Conservation (phyloP, 2,329 filamentous ascomycete genomes). For the Sordariomycetes sp. region DNA sequence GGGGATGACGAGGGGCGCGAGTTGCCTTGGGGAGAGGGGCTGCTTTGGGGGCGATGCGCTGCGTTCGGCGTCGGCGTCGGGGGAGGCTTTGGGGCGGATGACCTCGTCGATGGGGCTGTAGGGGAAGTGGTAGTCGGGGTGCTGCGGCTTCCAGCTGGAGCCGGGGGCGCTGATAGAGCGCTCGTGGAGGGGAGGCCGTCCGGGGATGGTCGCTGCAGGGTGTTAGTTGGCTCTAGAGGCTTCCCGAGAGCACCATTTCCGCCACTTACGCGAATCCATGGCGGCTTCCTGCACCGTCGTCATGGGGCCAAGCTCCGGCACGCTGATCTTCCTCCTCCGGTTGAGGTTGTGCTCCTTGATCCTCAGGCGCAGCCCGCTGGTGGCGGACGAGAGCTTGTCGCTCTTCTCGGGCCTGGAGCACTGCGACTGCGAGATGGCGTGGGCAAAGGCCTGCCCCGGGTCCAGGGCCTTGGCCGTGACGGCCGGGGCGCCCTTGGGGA, state of each 20-base stretch:
- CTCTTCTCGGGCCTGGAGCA: conserved; percentile 21
- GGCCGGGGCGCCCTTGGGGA: conserved; percentile 37
- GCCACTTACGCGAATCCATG: conserved; percentile 56
- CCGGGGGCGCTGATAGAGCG: conserved; percentile 50
- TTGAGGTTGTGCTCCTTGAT: conserved; percentile 44
- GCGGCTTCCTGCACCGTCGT: conserved; percentile 53
- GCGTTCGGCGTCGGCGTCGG: neutral
- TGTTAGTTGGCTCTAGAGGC: conserved; percentile 8
- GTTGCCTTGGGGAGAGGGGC: conserved; percentile 36
- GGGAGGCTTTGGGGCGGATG: neutral
- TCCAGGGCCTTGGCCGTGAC: conserved; percentile 31
- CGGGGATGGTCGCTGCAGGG: conserved; percentile 49
- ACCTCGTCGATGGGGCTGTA: conserved; percentile 4
- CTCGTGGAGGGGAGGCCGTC: conserved; percentile 49
- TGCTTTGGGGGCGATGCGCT: neutral
- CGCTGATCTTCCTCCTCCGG: conserved; percentile 48
- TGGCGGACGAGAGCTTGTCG: conserved; percentile 22
- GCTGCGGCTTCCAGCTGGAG: conserved; percentile 30
- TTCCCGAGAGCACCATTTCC: neutral
- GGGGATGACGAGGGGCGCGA: conserved; percentile 46
- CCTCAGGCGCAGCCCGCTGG: conserved; percentile 31
- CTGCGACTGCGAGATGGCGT: conserved; percentile 20
- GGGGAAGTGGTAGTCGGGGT: conserved; percentile 6
- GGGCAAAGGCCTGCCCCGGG: conserved; percentile 32
- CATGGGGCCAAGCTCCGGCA: conserved; percentile 53